A percentile compares a stretch with the other conserved stretches of the same genome.
Conservation (phyloP, 225 moss, liverwort and hornwort genomes). For the Pleurozium schreberi region DNA sequence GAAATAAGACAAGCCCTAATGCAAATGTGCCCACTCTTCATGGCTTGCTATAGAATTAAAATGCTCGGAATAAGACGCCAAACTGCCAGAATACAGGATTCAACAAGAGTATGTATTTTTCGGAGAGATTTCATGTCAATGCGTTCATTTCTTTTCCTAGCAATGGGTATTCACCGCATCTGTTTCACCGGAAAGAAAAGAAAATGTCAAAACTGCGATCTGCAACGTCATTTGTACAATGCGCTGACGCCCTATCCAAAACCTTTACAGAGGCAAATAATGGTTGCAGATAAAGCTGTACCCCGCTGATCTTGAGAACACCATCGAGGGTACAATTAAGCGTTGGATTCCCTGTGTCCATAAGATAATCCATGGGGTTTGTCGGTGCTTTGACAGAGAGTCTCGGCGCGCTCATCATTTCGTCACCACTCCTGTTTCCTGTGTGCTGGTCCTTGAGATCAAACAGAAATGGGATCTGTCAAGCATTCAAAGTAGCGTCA, state of each 20-base stretch:
- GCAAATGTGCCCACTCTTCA: not conserved
- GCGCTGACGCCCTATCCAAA: not conserved
- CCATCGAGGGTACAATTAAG: slow-evolving; percentile 33
- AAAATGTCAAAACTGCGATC: not conserved
- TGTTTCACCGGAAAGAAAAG: not conserved
- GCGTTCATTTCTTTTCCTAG: not conserved
- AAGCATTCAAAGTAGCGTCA: not conserved
- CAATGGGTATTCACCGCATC: not conserved
- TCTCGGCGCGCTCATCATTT: slow-evolving; percentile 9
- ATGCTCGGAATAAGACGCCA: not conserved
- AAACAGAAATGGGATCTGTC: slow-evolving; percentile 11
- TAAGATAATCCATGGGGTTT: slow-evolving; percentile 7
- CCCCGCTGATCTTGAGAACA: slow-evolving; percentile 40
- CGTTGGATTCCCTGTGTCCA: slow-evolving; percentile 34
- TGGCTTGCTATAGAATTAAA: not conserved
- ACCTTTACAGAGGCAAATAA: not conserved
- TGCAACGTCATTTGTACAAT: not conserved
- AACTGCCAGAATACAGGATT: not conserved
- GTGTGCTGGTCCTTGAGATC: not conserved
- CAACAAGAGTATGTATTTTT: not conserved
- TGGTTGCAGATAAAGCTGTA: not conserved
- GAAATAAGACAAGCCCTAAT: not conserved
- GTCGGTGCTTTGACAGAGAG: slow-evolving; percentile 13
- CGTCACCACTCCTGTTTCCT: not conserved
- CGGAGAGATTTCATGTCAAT: not conserved